Conservation (phyloP, 2,329 filamentous ascomycete genomes). For the Rugonectria rugulosa region DNA sequence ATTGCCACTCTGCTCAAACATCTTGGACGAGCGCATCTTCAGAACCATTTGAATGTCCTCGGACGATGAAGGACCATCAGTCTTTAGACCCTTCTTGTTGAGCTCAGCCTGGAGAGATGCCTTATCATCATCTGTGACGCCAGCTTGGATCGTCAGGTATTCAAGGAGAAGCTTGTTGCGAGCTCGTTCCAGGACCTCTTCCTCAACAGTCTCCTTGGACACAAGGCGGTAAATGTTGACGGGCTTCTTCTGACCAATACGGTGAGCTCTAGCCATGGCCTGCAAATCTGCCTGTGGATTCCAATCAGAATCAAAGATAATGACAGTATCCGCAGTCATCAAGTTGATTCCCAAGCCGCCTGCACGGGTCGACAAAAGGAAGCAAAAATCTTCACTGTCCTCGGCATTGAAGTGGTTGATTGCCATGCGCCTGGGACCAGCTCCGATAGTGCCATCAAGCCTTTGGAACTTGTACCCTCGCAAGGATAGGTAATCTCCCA, state of each 20-base stretch:
- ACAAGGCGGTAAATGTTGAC: slow-evolving; percentile 97
- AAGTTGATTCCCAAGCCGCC: slow-evolving; percentile 98
- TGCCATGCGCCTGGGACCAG: slow-evolving; percentile 85
- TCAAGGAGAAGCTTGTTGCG: slow-evolving; percentile 98
- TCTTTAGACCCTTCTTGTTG: slow-evolving; percentile 77
- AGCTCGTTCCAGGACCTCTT: slow-evolving; percentile 94
- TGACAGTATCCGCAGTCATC: slow-evolving; percentile 98
- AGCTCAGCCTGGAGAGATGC: slow-evolving; percentile 78
- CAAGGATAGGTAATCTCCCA: slow-evolving; percentile 91
- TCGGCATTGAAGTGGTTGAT: slow-evolving; percentile 99
- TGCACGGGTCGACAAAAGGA: slow-evolving; percentile 91
- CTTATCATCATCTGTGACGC: slow-evolving; percentile 94
- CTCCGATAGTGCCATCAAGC: slow-evolving; percentile 92
- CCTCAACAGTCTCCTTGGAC: slow-evolving; percentile 97
- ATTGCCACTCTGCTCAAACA: slow-evolving; percentile 98
- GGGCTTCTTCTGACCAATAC: slow-evolving; percentile 94
- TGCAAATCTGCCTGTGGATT: slow-evolving; percentile 98
- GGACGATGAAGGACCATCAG: slow-evolving; percentile 84
- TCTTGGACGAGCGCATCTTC: slow-evolving; percentile 97
- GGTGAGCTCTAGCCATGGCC: slow-evolving; percentile 97
- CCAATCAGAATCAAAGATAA: slow-evolving; percentile 99
- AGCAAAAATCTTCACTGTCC: slow-evolving; percentile 94
- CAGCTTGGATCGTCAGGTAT: slow-evolving; percentile 95
- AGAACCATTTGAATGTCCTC: slow-evolving; percentile 97
- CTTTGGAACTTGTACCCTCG: slow-evolving; percentile 96